Percentiles rank a stretch among this genome's conserved stretches.
Conservation (phyloP, 106 monocot species). For the Dendrobium huoshanense region DNA sequence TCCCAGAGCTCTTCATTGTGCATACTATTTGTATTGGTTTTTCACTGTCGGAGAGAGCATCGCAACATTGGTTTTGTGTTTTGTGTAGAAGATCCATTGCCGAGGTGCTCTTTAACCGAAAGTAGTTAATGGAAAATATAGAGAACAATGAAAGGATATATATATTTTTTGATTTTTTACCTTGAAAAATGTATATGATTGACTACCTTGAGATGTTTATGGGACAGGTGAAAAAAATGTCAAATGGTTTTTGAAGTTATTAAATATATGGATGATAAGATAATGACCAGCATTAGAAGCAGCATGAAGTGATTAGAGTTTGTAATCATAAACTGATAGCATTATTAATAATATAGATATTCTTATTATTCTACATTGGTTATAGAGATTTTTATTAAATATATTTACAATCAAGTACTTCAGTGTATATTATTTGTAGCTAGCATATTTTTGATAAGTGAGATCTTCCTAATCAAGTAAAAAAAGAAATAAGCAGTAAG, state of each 20-base stretch:
- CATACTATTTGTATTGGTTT: neutral
- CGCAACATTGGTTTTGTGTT: neutral
- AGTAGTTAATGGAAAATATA: too few species aligned
- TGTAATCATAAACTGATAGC: too few species aligned
- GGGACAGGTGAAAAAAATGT: neutral
- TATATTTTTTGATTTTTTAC: too few species aligned
- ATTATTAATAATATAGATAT: too few species aligned
- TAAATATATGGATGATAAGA: neutral
- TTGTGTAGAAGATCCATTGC: neutral
- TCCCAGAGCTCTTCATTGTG: neutral
- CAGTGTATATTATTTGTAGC: neutral
- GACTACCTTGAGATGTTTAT: neutral
- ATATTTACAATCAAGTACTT: neutral
- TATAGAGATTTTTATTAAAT: neutral
- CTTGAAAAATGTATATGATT: neutral
- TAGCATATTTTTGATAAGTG: neutral
- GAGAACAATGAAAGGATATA: too few species aligned
- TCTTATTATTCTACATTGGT: neutral
- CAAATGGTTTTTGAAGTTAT: neutral
- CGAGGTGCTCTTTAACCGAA: too few species aligned
- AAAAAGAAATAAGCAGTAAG: neutral
- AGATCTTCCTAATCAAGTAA: neutral
- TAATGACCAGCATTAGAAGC: too few species aligned
- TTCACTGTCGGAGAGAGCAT: neutral
- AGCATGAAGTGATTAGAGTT: too few species aligned